Base-by-base conservation (phyloP, 176 grass and related monocot species). In the Rhipidocladum racemiflorum region DNA sequence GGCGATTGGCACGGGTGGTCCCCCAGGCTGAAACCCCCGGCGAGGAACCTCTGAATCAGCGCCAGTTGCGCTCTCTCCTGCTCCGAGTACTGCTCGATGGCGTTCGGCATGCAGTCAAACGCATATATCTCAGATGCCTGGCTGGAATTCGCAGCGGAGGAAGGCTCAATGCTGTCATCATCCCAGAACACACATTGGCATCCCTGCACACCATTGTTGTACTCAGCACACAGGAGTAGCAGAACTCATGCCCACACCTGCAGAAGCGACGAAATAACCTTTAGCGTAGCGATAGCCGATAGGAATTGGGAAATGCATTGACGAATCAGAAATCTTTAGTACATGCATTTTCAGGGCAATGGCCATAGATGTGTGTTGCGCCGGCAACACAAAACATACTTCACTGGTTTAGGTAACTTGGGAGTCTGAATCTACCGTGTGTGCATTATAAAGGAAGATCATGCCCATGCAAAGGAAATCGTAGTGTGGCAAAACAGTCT, bases 241-340 rank as follows among this genome's bases (percentile, higher is more conserved):
- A 99, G 76, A 99, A 99, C 87, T 99, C 97, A 13, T 99, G 93
- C 14, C 93, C 97, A 23, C 97, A 99, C 93, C 97, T 99, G 87
- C 40, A 76, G 5, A 85, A 87, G 68, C 49, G 13, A 62, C 27
- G 73, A 40, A 42, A 10, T 36, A 7, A 32, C 6, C 29, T 75
- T 84, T 54, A 92, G 68, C n/a, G 36, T 3, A 10, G 9, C 11
- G 1, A 60, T 54, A 35, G 32, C 6, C 11, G 1, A 60, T 54
- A 35, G 32, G 15, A 28, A 49, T 24, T 34, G 3, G n/a, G 53
- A 51, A 38, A 64, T 50, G 43, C 13, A 36, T 51, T 15, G 15
- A 34, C 24, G 12, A 23, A 39, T 75, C 20, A 57, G 20, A 12
- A 21, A 78, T 64, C 28, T 18, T 65, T 11, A 24, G 20, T 32